Conservation (phyloP, 495 filamentous ascomycete genomes). For the Trichocladium uniseriatum region DNA sequence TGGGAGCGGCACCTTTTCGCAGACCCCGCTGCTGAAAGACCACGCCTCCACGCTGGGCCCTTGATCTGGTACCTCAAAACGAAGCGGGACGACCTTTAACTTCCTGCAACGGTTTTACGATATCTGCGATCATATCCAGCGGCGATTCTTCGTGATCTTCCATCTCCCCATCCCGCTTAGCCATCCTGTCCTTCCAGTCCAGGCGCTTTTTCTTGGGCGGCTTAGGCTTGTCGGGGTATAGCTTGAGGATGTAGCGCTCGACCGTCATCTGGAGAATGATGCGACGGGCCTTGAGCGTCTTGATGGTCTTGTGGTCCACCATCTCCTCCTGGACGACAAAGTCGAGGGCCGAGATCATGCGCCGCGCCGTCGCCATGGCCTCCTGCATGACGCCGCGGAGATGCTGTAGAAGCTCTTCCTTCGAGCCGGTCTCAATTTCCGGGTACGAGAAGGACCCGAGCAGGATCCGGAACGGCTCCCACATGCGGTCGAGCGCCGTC, state of each 20-base stretch:
- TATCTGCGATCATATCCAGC: too few relatives aligned
- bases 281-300: conserved; percentile 19
- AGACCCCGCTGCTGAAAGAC: too few relatives aligned
- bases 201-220: not conserved
- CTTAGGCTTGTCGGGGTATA: conserved; percentile 13
- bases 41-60: too few relatives aligned
- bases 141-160: too few relatives aligned
- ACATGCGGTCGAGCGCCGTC: conserved; percentile 31
- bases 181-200: not conserved
- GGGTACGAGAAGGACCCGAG: conserved; percentile 19
- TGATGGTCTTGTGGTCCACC: conserved; percentile 6
- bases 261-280: conserved; percentile 25
- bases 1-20: too few relatives aligned
- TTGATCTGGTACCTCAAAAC: too few relatives aligned
- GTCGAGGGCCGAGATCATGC: conserved; percentile 34
- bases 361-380: conserved; percentile 31
- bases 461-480: conserved; percentile 27
- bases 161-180: too few relatives aligned
- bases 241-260: conserved; percentile 18
- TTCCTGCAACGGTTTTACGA: too few relatives aligned
- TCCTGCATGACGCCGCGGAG: conserved; percentile 21
- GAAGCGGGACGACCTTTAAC: too few relatives aligned
- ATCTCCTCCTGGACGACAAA: conserved; percentile 20
- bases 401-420: conserved; percentile 6
- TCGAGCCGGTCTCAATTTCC: conserved; percentile 6